Base-by-base conservation (phyloP, 2,329 filamentous ascomycete species). In the Tolypocladium sp. region DNA sequence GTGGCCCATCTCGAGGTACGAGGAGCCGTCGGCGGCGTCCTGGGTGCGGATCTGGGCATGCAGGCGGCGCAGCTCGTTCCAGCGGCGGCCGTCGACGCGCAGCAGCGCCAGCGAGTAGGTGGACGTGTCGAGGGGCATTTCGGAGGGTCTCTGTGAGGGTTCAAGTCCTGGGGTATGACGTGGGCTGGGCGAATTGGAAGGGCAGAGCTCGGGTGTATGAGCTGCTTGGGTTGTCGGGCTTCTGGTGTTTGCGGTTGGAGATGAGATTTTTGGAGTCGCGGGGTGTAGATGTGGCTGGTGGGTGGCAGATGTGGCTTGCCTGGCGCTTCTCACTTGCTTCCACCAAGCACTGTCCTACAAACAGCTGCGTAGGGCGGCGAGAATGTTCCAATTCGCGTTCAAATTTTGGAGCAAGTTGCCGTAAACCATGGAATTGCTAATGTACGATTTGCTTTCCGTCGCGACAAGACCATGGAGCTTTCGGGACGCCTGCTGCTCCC, bases 1-100 rank as follows among this genome's bases (percentile, higher is more conserved):
- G 76, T 97, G 96, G 67, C 94, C 94, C 88, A 96, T 96, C 72
- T 96, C 91, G 60, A 97, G 85, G 75, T 96, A 96, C 62, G 89
- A 91, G 52, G 90, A 96, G 41, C 94, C 94, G 67, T 97, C 94
- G 58, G 92, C 92, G 56, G 92, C 89, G 61, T 92, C 88, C 74
- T 97, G 94, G 1, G 92, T 97, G 62, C 89, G 90, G 70, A 99
- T 92, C 75, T 95, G 90, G 55, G 90, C 93, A 70, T 91, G 86
- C 56, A 96, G 83, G 9, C 91, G 87, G 35, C 94, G 91, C 44
- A 99, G 84, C 74, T 99, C 94, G 77, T 99, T 97, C 94, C 94
- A 99, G 67, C 94, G 87, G 62, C 94, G 87, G 62, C 90, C 89
- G 70, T 89, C 93, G 64, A 91, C 86, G 69, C 89, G 88, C 63